Evolutionary conservation across 163 green algal species (phyloP), one percentile per base, ranked within the genome.

Genomic region (Scenedesmus sp.): DNA sequence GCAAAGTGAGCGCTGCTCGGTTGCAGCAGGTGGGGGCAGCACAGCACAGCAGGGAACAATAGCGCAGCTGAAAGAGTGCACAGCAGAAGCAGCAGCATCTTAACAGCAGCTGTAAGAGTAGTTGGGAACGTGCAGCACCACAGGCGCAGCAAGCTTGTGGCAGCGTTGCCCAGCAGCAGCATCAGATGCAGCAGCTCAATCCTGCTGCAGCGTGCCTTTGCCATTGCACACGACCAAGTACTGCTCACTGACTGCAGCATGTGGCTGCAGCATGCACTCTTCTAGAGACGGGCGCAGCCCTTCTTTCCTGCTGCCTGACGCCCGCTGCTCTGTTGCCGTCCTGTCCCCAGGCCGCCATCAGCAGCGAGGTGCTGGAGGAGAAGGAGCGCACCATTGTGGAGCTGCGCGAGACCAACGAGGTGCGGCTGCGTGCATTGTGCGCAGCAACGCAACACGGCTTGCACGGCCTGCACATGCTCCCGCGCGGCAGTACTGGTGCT

Each of bases 351-450:
- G 55, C 23, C 8, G 59, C 52, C n/a, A 91, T 93, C 3, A 86
- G 83, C 16, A 77, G 67, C 2, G 91, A 93, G 56, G 84, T 95
- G 46, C 84, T 95, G 15, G 93, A 90, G 8, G 89, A 95, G 52
- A 94, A 94, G 88, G 94, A 97, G 88, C 87, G 95, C 57, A 92
- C 92, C 56, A 97, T 99, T 57, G 66, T 92, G 34, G 97, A 99
- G 91, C 90, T 99, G 34, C 88, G 91, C 6, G 96, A 98, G 82
- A 98, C 95, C 0, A 98, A 97, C 79, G 94, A 98, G 95, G 96
- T 98, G 85, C 0, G 93, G 34, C 34, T 20, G 23, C 54, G 4
- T 1, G 55, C 23, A 66, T 1, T 18, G 15, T 76, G 34, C 34
- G 34, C 34, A 46, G 34, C 34, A 46, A 46, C 34, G 34, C 34